phyloP scores from a whole-genome alignment of 179 eudicot species.

The Corrigiola litoralis region DNA sequence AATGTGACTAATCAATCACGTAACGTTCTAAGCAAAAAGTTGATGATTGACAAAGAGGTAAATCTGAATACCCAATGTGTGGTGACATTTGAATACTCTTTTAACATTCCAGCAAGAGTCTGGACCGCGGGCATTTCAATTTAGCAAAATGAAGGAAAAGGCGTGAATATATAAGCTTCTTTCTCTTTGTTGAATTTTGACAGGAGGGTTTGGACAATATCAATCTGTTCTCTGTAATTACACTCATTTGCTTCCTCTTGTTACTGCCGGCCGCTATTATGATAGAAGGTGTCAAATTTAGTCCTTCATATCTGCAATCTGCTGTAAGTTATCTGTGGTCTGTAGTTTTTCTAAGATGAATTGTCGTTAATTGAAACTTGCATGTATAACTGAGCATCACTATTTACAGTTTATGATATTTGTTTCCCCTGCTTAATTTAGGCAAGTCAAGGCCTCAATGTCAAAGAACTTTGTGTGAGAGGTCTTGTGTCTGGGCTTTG shows the following conservation, averaged over 20 bases:
- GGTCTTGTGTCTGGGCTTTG: conserved; percentile 67
- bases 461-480: conserved; percentile 53
- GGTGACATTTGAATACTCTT: no score
- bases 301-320: conserved; percentile 60
- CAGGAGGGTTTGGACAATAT: conserved; percentile 89
- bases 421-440: conserved; percentile 1
- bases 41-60: conserved; percentile 80
- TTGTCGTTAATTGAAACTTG: neutral
- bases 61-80: no score
- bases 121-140: no score
- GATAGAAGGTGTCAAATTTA: conserved; percentile 73
- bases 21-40: conserved; percentile 85
- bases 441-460: conserved; percentile 70
- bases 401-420: neutral
- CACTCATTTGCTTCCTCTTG: conserved; percentile 63
- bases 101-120: no score
- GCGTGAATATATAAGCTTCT: neutral
- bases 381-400: neutral
- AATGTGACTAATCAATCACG: conserved; percentile 89
- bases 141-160: no score
- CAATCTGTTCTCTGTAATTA: conserved; percentile 81
- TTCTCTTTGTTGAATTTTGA: conserved; percentile 8
- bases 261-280: conserved; percentile 62
- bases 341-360: no score
- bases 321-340: conserved; percentile 58